These are phyloP conservation scores for Fragosphaeria purpurea DNA, from an alignment of 2,329 filamentous ascomycete genomes.

Conservation along the genomic window DNA sequence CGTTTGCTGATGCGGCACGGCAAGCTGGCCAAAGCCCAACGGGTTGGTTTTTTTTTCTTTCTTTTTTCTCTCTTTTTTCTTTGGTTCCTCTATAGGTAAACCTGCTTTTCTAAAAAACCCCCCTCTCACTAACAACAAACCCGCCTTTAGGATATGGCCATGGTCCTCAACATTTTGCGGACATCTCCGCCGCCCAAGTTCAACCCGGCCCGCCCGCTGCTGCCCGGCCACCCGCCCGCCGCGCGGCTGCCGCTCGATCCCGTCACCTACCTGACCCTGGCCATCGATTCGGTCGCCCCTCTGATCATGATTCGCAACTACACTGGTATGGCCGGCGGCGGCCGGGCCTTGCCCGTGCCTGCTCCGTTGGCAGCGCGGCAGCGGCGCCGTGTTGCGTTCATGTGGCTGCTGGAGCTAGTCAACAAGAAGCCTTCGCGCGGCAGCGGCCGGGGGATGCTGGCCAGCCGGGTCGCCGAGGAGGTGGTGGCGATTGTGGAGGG, in stretches of 20 bases:
- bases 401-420: slow-evolving; percentile 83
- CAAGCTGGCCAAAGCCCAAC: slow-evolving; percentile 82
- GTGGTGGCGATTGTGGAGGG: slow-evolving; percentile 83
- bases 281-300: slow-evolving; percentile 87
- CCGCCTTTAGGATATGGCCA: slow-evolving; percentile 61
- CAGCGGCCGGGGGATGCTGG: slow-evolving; percentile 62
- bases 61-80: background rate
- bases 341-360: slow-evolving; percentile 72
- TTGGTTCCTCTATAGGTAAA: background rate
- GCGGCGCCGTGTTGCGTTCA: slow-evolving; percentile 66
- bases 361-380: slow-evolving; percentile 65
- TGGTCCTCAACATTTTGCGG: slow-evolving; percentile 74
- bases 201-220: slow-evolving; percentile 59
- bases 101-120: slow-evolving; percentile 1
- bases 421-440: slow-evolving; percentile 65
- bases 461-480: slow-evolving; percentile 73
- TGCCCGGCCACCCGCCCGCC: slow-evolving; percentile 68
- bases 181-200: slow-evolving; percentile 70
- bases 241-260: slow-evolving; percentile 80
- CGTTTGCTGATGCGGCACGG: slow-evolving; percentile 87
- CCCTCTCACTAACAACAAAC: no score
- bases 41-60: slow-evolving; percentile 38
- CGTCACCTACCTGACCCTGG: slow-evolving; percentile 76
- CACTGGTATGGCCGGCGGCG: slow-evolving; percentile 75
- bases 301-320: slow-evolving; percentile 70